Percentiles rank a stretch among this genome's conserved stretches.
Evolutionary conservation across 2,329 filamentous ascomycete genomes (phyloP).

Genomic region (Ceratocystis ficicola): DNA sequence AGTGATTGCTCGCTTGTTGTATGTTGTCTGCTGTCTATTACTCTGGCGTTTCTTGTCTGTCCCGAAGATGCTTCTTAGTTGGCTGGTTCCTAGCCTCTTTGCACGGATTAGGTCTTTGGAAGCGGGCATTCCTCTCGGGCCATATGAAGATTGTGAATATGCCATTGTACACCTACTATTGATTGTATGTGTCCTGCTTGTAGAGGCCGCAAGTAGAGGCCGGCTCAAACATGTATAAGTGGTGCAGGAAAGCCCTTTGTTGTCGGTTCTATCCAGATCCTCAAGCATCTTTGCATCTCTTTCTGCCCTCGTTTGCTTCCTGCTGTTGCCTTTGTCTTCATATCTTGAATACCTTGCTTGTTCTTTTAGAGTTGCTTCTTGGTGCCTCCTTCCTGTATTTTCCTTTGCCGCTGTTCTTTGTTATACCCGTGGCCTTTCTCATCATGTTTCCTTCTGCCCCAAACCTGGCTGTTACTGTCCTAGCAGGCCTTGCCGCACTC

Average conservation of each 20-base stretch:
- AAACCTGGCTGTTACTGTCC: neutral
- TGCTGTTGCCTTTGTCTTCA: neutral
- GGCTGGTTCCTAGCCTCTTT: neutral
- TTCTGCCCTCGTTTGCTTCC: neutral
- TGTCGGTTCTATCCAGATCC: neutral
- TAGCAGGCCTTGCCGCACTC: slow-evolving; percentile 21
- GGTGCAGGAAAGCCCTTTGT: neutral
- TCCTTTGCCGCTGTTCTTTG: neutral
- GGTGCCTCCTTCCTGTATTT: neutral
- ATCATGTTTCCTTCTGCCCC: neutral
- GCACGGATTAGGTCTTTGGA: neutral
- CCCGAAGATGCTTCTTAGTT: neutral
- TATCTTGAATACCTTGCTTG: neutral
- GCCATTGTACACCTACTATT: neutral
- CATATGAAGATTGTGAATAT: no score
- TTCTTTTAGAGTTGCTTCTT: neutral
- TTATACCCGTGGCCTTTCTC: neutral
- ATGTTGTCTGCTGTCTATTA: no score
- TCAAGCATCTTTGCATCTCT: neutral
- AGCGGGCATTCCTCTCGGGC: no score
- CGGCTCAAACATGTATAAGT: neutral
- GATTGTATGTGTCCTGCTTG: neutral
- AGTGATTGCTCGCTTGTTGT: no score
- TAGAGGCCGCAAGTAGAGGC: neutral
- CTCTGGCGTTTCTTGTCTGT: neutral